Base-by-base conservation (phyloP, 768 basidiomycete genomes). In the Trametes gibbosa region DNA sequence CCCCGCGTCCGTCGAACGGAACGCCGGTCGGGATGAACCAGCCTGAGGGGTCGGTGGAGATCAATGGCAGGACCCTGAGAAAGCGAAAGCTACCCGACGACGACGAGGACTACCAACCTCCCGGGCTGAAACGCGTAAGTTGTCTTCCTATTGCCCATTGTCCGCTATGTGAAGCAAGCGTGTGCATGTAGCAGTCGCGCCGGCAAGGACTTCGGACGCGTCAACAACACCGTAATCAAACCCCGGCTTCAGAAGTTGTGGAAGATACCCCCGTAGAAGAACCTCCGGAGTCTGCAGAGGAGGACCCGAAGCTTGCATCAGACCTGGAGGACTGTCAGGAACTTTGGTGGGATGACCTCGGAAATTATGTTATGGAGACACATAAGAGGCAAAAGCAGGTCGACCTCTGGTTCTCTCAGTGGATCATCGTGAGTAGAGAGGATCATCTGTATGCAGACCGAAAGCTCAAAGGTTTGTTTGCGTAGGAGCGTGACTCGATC, bases 271-370 rank as follows among this genome's bases (percentile, higher is more conserved):
- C 51, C 66, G 70, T 58, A 39, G 71, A 75, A 24, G 71, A 71
- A 42, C 56, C 68, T 42, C 66, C 63, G 56, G 69, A 67, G 66
- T 72, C 63, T 54, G 74, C 63, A 53, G 74, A 67, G 55, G 81
- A 84, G 32, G 79, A 79, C 29, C 73, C 65, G 47, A 74, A 74
- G 39, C 74, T 82, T 13, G 89, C 90, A 17, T 92, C 91, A 21
- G 91, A 93, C 77, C 75, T 93, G 61, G 90, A 91, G 27, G 91
- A 92, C 59, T 90, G 85, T 63, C 81, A 82, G 64, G 90, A 92
- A 59, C 68, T 93, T 16, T 93, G 92, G 92, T 73, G 76, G 43
- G 79, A 76, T 24, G 90, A 89, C 67, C 78, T 92, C 16, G 77
- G 79, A 52, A 83, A 83, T 56, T 93, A 92, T 66, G 77, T 84